These are phyloP conservation scores for Chalciporus piperatus DNA, from an alignment of 768 basidiomycete species.

Conservation along the genomic window DNA sequence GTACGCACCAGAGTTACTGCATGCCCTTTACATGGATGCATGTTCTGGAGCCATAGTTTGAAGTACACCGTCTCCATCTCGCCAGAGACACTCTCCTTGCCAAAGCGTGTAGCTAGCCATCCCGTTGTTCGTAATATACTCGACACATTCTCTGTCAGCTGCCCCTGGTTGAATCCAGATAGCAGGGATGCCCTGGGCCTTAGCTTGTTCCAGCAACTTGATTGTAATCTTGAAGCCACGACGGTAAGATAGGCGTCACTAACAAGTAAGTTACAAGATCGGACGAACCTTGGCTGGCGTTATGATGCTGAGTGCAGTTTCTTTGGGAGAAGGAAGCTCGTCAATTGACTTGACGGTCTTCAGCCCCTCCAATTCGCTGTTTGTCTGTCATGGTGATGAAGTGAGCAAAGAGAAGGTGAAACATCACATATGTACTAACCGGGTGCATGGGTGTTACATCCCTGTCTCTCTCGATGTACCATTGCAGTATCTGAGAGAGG, in stretches of 20 bases:
- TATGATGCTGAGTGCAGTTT: constrained; percentile 76
- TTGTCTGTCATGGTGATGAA: constrained; percentile 46
- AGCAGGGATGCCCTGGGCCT: constrained; percentile 65
- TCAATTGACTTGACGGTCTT: constrained; percentile 52
- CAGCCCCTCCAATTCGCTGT: constrained; percentile 65
- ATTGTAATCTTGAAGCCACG: constrained; percentile 72
- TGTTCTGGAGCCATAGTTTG: constrained; percentile 21
- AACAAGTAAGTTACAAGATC: background rate
- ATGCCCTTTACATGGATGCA: constrained; percentile 14
- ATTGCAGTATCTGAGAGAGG: constrained; percentile 61
- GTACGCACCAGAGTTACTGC: too few relatives aligned
- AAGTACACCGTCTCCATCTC: constrained; percentile 63
- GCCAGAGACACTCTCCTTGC: constrained; percentile 81
- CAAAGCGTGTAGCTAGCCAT: constrained; percentile 68
- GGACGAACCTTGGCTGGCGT: constrained; percentile 64
- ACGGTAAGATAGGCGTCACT: background rate
- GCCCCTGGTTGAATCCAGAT: constrained; percentile 93
- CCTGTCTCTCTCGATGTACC: constrained; percentile 63
- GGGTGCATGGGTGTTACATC: constrained; percentile 74
- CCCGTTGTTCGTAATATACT: constrained; percentile 64
- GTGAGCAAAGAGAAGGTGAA: background rate
- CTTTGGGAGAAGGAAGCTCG: constrained; percentile 54
- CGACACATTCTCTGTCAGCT: constrained; percentile 59
- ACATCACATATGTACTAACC: constrained; percentile 37
- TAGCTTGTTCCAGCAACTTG: constrained; percentile 60